These are phyloP conservation scores for Tephrocybe sp. DNA, from an alignment of 768 basidiomycete species.

Conservation along the genomic window DNA sequence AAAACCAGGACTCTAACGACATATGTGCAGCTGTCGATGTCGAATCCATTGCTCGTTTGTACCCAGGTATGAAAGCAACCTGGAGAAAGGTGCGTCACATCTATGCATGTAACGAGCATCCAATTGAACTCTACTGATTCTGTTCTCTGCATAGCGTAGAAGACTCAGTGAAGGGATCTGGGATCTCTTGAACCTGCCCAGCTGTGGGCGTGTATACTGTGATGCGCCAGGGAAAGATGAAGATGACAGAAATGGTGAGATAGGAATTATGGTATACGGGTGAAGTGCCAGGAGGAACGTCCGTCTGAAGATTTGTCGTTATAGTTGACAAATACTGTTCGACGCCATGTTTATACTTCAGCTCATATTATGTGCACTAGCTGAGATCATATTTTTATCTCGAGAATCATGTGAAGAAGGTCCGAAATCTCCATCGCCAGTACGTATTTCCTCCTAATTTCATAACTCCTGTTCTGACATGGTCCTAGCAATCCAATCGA, in stretches of 20 bases:
- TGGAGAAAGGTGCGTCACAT: constrained; percentile 10
- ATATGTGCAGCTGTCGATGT: neutral
- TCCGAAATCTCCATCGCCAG: too few species aligned
- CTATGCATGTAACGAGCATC: neutral
- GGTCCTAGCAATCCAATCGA: too few species aligned
- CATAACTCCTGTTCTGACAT: too few species aligned
- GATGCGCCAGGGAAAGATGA: constrained; percentile 3
- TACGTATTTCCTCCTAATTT: too few species aligned
- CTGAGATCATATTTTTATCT: too few species aligned
- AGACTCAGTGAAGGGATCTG: constrained; percentile 13
- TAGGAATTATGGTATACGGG: neutral
- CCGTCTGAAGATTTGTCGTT: too few species aligned
- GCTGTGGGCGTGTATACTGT: constrained; percentile 19
- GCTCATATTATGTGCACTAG: too few species aligned
- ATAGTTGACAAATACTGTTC: too few species aligned
- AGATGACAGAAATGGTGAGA: neutral
- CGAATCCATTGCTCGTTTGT: constrained; percentile 4
- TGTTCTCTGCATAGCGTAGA: constrained; percentile 15
- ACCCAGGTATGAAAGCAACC: constrained; percentile 7
- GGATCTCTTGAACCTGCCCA: constrained; percentile 16
- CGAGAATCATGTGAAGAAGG: too few species aligned
- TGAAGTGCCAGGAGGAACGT: neutral
- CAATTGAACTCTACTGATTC: neutral
- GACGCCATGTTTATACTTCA: too few species aligned
- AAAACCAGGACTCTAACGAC: neutral